Base-by-base conservation (phyloP, 768 basidiomycete species). In the Termitomyces sp. region DNA sequence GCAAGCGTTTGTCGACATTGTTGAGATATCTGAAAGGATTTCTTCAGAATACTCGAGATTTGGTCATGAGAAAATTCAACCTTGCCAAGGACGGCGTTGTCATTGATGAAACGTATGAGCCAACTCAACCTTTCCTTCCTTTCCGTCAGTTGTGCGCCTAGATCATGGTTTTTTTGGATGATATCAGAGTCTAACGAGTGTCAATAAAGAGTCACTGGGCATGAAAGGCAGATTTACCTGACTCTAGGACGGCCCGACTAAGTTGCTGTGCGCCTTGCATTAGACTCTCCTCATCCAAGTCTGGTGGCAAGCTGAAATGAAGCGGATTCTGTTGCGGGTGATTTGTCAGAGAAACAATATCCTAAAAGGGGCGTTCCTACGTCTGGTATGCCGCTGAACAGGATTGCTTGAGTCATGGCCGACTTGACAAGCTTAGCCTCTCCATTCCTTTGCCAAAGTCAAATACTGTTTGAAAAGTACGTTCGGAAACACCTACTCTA, bases 51-150 rank as follows among this genome's bases (percentile, higher is more conserved):
- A 44, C 26, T 36, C 22, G 20, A 42, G 36, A 30, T 26, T 16
- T 26, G 22, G 52, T 33, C 12, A 13, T 54, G 42, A 51, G 14
- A 55, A 28, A 20, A n/a, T 30, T 60, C 20, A 57, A 90, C 93
- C 79, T 90, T 92, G 40, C 75, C 75, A 36, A 95, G 74, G 6
- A 87, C 87, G 0, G 82, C 86, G 69, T 96, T 96, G 53, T 91
- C 87, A 46, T 93, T 90, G 65, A 97, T 90, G 68, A 94, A 96
- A 26, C 79, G 80, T 63, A 96, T 90, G n/a, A 98, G 77, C 80
- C 90, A 92, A 54, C 83, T 85, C 30, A 95, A 73, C 38, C 91
- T 77, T 55, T 88, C 85, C 65, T 87, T 87, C 30, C 92, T 82
- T 42, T 83, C 84, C 5, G 78, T 80, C 61, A 98, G 71, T 66